Evolutionary conservation across 345 rosid genomes (phyloP).

Genomic region (Sisymbrium altissimum): DNA sequence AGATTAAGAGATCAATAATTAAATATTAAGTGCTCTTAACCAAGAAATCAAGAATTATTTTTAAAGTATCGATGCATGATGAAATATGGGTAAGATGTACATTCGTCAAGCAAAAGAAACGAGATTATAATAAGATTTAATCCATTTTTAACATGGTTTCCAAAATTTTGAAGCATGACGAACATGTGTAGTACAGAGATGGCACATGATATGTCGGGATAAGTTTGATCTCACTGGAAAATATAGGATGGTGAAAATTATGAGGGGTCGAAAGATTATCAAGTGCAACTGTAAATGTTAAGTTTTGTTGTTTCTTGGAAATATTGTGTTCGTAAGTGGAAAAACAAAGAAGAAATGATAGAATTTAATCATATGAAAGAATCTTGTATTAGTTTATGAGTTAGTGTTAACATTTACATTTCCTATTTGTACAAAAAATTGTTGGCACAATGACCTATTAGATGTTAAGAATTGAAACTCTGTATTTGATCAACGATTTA

Average conservation of each 20-base stretch:
- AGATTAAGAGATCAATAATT: neutral
- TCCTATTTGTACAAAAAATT: constrained; percentile 8
- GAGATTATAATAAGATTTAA: too few relatives aligned
- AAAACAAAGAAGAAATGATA: too few relatives aligned
- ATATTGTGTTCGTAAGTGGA: neutral
- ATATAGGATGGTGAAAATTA: neutral
- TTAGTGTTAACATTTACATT: neutral
- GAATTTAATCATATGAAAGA: neutral
- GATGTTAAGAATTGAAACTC: constrained; percentile 46
- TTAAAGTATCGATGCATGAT: neutral
- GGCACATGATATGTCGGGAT: neutral
- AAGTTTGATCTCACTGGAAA: neutral
- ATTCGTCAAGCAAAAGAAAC: neutral
- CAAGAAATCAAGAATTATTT: too few relatives aligned
- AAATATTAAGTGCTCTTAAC: too few relatives aligned
- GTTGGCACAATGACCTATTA: constrained; percentile 13
- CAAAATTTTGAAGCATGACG: neutral
- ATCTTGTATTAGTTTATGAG: neutral
- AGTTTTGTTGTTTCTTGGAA: too few relatives aligned
- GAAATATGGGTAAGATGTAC: neutral
- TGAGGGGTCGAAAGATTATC: neutral
- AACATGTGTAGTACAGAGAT: neutral
- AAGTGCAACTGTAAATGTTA: neutral
- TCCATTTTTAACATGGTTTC: neutral
- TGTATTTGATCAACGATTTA: constrained; percentile 41